phyloP scores from a whole-genome alignment of 768 basidiomycete genomes.

The Suillus plorans region DNA sequence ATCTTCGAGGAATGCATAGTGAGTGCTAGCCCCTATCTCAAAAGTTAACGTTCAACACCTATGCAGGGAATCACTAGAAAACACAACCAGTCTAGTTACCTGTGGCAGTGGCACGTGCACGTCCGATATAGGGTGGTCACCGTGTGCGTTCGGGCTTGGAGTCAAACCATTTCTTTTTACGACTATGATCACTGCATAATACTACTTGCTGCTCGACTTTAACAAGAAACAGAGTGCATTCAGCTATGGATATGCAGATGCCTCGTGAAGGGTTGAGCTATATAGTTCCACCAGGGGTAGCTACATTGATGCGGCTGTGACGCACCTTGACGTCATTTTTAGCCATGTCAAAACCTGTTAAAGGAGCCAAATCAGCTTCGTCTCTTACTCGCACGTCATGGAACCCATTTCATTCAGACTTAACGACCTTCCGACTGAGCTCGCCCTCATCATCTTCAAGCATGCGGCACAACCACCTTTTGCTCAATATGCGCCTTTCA shows the following conservation, averaged over 20 bases:
- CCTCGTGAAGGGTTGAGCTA: neutral
- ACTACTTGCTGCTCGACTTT: neutral
- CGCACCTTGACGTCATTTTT: too few relatives aligned
- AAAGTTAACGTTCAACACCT: neutral
- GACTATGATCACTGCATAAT: neutral
- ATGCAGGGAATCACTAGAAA: neutral
- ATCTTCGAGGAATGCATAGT: slow-evolving; percentile 25
- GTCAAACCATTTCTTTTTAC: neutral
- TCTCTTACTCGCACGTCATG: neutral
- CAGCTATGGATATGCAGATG: neutral
- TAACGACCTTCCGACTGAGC: slow-evolving; percentile 33
- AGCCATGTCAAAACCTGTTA: neutral
- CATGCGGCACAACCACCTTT: slow-evolving; percentile 30
- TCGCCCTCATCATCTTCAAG: slow-evolving; percentile 34
- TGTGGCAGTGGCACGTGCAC: neutral
- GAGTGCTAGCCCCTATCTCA: neutral
- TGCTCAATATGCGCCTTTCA: neutral
- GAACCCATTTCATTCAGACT: slow-evolving; percentile 16
- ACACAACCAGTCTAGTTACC: neutral
- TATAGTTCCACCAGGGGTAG: too few relatives aligned
- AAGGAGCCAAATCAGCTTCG: neutral
- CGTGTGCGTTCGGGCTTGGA: too few relatives aligned
- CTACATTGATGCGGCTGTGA: too few relatives aligned
- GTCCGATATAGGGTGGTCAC: neutral
- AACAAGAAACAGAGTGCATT: neutral